Percentiles rank a stretch among this genome's conserved stretches.
Evolutionary conservation across 768 basidiomycete genomes (phyloP).

Genomic region (Lactifluus volemus): DNA sequence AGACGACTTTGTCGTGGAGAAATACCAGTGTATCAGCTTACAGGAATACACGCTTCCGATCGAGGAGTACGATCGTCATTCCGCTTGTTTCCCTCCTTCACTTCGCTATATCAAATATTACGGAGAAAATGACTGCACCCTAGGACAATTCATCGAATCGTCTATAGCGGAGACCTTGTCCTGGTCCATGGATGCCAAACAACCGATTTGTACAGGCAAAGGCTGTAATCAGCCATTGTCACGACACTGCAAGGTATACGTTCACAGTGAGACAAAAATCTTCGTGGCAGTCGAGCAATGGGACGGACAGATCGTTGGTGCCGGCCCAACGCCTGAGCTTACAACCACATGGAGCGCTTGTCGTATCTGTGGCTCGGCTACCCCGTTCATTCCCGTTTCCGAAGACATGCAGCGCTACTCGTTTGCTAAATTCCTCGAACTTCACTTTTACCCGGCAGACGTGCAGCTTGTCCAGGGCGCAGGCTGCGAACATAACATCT

Average conservation of each 20-base stretch:
- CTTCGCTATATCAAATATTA: constrained; percentile 80
- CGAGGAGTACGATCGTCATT: constrained; percentile 54
- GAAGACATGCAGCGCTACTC: constrained; percentile 92
- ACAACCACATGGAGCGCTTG: constrained; percentile 93
- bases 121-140: constrained; percentile 83
- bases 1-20: constrained; percentile 84
- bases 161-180: constrained; percentile 58
- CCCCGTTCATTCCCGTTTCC: constrained; percentile 82
- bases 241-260: constrained; percentile 82
- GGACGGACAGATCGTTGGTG: constrained; percentile 67
- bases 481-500: constrained; percentile 90
- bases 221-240: constrained; percentile 74
- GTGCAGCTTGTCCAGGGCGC: constrained; percentile 80
- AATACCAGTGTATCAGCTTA: constrained; percentile 83
- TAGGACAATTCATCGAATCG: constrained; percentile 89
- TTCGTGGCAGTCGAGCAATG: constrained; percentile 85
- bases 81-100: constrained; percentile 69
- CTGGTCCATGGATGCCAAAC: constrained; percentile 60
- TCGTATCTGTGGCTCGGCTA: constrained; percentile 65
- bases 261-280: constrained; percentile 79
- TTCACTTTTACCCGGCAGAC: constrained; percentile 90
- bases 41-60: constrained; percentile 75
- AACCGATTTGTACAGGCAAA: constrained; percentile 71
- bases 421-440: constrained; percentile 92
- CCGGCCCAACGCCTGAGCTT: constrained; percentile 54